Evolutionary conservation across 208 protist genomes (phyloP).

Genomic region (Porcisia deanei): DNA sequence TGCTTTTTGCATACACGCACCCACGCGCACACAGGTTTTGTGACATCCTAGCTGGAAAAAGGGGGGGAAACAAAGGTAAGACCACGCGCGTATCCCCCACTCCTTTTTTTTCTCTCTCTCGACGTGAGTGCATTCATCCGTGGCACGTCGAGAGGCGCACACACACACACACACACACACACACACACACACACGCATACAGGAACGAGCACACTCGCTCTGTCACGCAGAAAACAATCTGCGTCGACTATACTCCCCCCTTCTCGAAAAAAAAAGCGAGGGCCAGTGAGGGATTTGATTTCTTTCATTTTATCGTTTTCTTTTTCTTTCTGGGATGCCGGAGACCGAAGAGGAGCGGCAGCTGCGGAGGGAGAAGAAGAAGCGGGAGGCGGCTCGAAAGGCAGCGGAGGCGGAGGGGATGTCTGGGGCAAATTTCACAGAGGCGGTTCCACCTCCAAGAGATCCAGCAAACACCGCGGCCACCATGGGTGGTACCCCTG

Average conservation of each 20-base stretch:
- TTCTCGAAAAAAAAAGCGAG: not conserved
- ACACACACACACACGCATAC: constrained; percentile 6
- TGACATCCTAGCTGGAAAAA: no score
- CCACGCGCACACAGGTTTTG: not conserved
- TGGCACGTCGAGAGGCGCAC: no score
- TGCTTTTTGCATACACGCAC: not conserved
- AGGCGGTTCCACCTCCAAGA: not conserved
- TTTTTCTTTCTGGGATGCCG: not conserved
- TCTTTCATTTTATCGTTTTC: not conserved
- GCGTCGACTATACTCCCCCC: not conserved
- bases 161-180: constrained; percentile 1
- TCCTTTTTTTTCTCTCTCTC: no score
- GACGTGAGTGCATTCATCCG: no score
- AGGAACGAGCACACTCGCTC: not conserved
- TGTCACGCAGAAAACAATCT: not conserved
- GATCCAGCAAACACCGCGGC: not conserved
- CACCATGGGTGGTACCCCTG: not conserved
- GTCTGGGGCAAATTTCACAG: not conserved
- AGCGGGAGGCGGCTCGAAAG: constrained; percentile 34
- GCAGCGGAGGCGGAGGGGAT: constrained; percentile 9
- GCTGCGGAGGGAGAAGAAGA: constrained; percentile 50
- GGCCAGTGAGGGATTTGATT: not conserved
- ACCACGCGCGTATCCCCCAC: no score
- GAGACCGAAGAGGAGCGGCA: constrained; percentile 57
- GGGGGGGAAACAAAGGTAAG: no score